Evolutionary conservation across 2,329 filamentous ascomycete genomes (phyloP).

Genomic region (Aspergillus pseudoglaucus): DNA sequence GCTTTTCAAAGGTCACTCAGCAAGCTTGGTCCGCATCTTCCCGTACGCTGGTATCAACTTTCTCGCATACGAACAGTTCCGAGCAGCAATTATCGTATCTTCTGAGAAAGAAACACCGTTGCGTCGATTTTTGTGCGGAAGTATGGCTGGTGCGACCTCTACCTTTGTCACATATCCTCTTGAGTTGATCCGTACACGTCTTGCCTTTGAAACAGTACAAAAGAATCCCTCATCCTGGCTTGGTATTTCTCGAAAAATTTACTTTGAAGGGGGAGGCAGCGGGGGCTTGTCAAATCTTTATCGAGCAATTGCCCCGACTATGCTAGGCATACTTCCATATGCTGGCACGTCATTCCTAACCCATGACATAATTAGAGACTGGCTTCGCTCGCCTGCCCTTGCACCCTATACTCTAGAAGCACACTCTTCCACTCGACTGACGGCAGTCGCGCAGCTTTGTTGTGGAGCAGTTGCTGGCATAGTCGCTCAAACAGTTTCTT

Average conservation of each 20-base stretch:
- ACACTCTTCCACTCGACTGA: background rate
- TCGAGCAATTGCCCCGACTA: background rate
- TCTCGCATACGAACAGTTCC: background rate
- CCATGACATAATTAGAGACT: background rate
- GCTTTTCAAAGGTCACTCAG: slow-evolving; percentile 1
- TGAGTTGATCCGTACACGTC: background rate
- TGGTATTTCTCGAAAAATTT: background rate
- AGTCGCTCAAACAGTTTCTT: background rate
- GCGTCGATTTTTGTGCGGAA: background rate
- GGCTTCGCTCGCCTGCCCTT: background rate
- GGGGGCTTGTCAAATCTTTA: background rate
- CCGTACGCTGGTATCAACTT: slow-evolving; percentile 1
- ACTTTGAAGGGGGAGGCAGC: background rate
- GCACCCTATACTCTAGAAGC: background rate
- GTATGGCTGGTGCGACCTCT: background rate
- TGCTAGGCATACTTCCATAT: background rate
- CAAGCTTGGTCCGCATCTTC: background rate
- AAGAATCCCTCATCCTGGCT: background rate
- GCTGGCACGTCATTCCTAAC: slow-evolving; percentile 1
- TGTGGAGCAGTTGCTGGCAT: background rate
- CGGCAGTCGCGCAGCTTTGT: background rate
- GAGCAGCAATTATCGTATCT: background rate
- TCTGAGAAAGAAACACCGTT: background rate
- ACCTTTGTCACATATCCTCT: background rate
- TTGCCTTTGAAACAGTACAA: background rate